Evolutionary conservation across 164 flowering plant species (phyloP).

Genomic region (Kingdonia uniflora): DNA sequence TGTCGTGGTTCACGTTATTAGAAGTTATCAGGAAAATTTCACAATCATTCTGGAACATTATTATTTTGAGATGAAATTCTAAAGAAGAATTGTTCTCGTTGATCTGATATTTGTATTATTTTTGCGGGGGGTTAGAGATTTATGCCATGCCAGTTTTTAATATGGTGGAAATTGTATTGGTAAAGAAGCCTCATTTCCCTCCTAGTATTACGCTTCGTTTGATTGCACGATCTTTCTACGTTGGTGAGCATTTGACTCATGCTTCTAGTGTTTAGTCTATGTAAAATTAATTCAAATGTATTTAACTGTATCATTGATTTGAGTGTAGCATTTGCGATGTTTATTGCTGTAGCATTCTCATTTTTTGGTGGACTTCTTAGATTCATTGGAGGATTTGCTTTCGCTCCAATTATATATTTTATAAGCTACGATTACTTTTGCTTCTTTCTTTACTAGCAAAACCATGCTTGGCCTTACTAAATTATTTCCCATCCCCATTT

Average conservation of each 20-base stretch:
- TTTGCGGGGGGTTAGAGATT: conserved; percentile 16
- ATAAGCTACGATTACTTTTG: conserved; percentile 25
- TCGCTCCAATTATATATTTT: conserved; percentile 54
- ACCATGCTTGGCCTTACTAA: not conserved
- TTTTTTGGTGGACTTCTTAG: conserved; percentile 71
- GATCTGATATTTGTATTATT: not conserved
- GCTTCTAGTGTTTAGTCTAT: too few relatives aligned
- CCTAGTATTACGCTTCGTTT: conserved; percentile 40
- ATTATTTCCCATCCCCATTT: not conserved
- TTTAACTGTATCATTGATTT: not conserved
- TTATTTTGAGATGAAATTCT: too few relatives aligned
- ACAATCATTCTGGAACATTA: not conserved
- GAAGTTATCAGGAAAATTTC: conserved; percentile 49
- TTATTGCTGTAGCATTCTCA: conserved; percentile 52
- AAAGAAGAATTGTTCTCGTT: too few relatives aligned
- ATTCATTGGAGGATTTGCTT: conserved; percentile 71
- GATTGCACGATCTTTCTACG: conserved; percentile 20
- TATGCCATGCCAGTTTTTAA: conserved; percentile 65
- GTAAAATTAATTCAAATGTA: too few relatives aligned
- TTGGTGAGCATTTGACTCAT: not conserved
- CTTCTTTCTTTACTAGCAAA: conserved; percentile 1
- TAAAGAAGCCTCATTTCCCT: conserved; percentile 30
- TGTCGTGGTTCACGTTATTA: conserved; percentile 49
- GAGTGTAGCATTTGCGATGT: conserved; percentile 54
- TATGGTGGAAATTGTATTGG: conserved; percentile 49